Evolutionary conservation across 2,329 filamentous ascomycete species (phyloP).

Genomic region (Alternaria sp.): DNA sequence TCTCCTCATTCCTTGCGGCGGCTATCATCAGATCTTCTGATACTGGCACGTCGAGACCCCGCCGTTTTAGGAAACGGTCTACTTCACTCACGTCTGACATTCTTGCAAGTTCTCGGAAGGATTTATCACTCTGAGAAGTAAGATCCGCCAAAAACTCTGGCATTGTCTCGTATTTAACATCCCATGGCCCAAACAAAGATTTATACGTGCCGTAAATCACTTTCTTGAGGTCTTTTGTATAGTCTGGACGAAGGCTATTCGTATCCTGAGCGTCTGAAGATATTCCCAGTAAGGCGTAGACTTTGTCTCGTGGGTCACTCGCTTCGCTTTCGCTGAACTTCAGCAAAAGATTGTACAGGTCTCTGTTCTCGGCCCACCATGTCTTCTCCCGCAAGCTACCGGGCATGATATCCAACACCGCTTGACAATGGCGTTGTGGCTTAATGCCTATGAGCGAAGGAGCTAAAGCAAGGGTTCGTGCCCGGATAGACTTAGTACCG

Average conservation of each 20-base stretch:
- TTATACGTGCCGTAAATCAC: background rate
- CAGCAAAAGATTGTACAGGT: constrained; percentile 25
- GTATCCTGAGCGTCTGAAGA: constrained; percentile 21
- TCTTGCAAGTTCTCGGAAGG: background rate
- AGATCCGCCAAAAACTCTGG: background rate
- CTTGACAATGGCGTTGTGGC: constrained; percentile 19
- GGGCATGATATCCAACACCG: constrained; percentile 36
- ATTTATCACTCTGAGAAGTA: background rate
- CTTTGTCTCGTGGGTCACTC: constrained; percentile 26
- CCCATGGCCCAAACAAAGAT: background rate
- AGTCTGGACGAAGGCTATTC: background rate
- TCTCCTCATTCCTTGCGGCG: no score
- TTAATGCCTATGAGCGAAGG: constrained; percentile 7
- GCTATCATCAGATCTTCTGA: no score
- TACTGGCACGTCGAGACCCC: background rate
- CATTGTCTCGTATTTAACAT: background rate
- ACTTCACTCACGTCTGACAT: background rate
- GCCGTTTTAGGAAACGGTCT: background rate
- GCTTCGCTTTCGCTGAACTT: constrained; percentile 32
- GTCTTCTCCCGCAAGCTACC: constrained; percentile 17
- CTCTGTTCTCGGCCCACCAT: constrained; percentile 28
- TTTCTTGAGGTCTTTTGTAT: background rate
- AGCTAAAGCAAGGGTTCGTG: constrained; percentile 18
- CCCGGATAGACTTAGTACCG: no score
- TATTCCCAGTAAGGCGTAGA: constrained; percentile 34